Evolutionary conservation across 78 protist species (phyloP).

Genomic region (Andalucia godoyi): DNA sequence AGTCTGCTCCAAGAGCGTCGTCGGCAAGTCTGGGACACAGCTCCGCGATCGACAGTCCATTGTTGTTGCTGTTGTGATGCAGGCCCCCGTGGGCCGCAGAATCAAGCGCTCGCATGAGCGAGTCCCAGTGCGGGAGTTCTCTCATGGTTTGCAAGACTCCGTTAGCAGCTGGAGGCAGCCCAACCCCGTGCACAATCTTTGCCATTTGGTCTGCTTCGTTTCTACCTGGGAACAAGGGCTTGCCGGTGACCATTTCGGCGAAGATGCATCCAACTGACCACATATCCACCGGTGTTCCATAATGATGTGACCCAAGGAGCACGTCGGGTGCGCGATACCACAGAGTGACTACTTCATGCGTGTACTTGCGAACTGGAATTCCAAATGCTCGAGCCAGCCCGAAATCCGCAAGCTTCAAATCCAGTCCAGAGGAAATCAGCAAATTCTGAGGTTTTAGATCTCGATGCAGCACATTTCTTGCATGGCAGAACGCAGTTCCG

Average conservation of each 20-base stretch:
- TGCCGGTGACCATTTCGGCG: constrained; percentile 59
- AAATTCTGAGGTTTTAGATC: constrained; percentile 98
- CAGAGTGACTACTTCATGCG: constrained; percentile 98
- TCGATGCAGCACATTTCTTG: constrained; percentile 86
- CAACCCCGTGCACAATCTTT: too few relatives aligned
- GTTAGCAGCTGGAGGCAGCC: too few relatives aligned
- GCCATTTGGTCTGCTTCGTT: too few relatives aligned
- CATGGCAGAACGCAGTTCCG: constrained; percentile 95
- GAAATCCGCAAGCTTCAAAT: constrained; percentile 96
- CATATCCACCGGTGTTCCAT: constrained; percentile 92
- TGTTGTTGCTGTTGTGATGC: too few relatives aligned
- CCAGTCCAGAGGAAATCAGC: constrained; percentile 75
- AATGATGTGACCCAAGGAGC: constrained; percentile 85
- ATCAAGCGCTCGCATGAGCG: too few relatives aligned
- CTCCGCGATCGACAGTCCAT: too few relatives aligned
- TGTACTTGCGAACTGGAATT: constrained; percentile 95
- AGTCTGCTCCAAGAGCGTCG: too few relatives aligned
- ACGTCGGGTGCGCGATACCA: constrained; percentile 99
- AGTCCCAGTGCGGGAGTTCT: too few relatives aligned
- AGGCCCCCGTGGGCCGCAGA: too few relatives aligned
- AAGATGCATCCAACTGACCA: constrained; percentile 99
- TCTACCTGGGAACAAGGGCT: constrained; percentile 19
- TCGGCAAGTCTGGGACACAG: too few relatives aligned
- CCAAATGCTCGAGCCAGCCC: constrained; percentile 99
- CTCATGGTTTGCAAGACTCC: too few relatives aligned